phyloP scores from a whole-genome alignment of 2,329 filamentous ascomycete species.

The Clarireedia paspali region DNA sequence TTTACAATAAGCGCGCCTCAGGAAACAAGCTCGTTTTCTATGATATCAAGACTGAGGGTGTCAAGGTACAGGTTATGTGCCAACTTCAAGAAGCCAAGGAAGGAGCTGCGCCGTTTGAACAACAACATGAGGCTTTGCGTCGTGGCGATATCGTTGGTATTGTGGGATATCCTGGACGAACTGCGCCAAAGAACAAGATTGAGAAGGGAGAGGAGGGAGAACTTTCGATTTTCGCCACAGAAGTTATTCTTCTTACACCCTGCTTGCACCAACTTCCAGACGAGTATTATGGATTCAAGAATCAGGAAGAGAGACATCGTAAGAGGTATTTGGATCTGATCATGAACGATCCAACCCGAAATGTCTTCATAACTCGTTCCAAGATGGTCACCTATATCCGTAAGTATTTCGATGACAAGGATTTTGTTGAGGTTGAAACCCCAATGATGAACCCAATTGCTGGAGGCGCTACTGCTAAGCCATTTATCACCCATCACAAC shows the following conservation, averaged over 20 bases:
- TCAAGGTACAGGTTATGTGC: slow-evolving; percentile 85
- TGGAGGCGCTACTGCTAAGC: slow-evolving; percentile 89
- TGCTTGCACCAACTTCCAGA: slow-evolving; percentile 87
- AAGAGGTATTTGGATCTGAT: slow-evolving; percentile 93
- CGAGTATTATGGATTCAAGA: slow-evolving; percentile 91
- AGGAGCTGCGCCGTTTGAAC: slow-evolving; percentile 61
- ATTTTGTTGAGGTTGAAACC: slow-evolving; percentile 92
- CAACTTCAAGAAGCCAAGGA: slow-evolving; percentile 72
- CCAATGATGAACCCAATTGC: slow-evolving; percentile 97
- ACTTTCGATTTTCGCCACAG: slow-evolving; percentile 84
- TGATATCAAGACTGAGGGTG: slow-evolving; percentile 68
- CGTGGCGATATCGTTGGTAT: slow-evolving; percentile 91
- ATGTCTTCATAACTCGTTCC: slow-evolving; percentile 76
- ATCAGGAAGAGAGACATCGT: slow-evolving; percentile 86
- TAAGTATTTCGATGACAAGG: slow-evolving; percentile 74
- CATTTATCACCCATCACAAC: slow-evolving; percentile 94
- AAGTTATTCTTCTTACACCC: slow-evolving; percentile 79
- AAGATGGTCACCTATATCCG: slow-evolving; percentile 88
- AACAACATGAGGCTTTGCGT: slow-evolving; percentile 83
- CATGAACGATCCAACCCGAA: slow-evolving; percentile 77
- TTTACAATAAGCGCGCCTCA: slow-evolving; percentile 79
- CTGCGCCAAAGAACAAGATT: slow-evolving; percentile 83
- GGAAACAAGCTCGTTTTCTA: slow-evolving; percentile 89
- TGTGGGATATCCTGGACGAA: slow-evolving; percentile 75
- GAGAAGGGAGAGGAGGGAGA: slow-evolving; percentile 74